A percentile compares a stretch with the other conserved stretches of the same genome.
These are phyloP conservation scores for Paralagenidium karlingii DNA, from an alignment of 352 stramenopile species.

Conservation along the genomic window DNA sequence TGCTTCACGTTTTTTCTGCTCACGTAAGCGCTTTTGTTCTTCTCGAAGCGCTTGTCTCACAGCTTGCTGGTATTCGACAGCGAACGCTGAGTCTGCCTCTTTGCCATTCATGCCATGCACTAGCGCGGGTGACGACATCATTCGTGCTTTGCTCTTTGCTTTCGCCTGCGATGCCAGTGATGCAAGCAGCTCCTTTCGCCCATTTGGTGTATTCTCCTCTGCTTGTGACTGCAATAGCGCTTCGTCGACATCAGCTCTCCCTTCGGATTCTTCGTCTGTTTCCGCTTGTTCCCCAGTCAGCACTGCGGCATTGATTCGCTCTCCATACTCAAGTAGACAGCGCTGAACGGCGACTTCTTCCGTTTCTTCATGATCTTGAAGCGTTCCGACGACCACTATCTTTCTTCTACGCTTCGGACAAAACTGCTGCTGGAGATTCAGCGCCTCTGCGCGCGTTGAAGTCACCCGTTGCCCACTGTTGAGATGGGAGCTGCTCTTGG, in stretches of 20 bases:
- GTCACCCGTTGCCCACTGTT: background rate
- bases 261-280: background rate
- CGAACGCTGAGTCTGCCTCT: no score
- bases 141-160: no score
- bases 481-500: background rate
- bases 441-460: background rate
- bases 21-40: conserved; percentile 21
- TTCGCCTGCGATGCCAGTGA: no score
- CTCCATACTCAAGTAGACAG: conserved; percentile 74
- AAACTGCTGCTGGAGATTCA: conserved; percentile 21
- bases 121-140: no score
- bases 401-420: conserved; percentile 27
- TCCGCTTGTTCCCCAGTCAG: conserved; percentile 7
- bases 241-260: background rate
- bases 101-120: no score
- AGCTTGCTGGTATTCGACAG: conserved; percentile 47
- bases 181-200: background rate
- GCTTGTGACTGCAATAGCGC: background rate
- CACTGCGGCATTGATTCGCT: conserved; percentile 18
- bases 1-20: conserved; percentile 28
- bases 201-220: background rate
- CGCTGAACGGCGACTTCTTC: conserved; percentile 64
- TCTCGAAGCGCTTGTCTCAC: conserved; percentile 34
- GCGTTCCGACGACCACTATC: conserved; percentile 12
- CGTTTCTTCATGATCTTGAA: conserved; percentile 13